phyloP scores from a whole-genome alignment of 169 alveolate genomes.

The Babesia sp. region DNA sequence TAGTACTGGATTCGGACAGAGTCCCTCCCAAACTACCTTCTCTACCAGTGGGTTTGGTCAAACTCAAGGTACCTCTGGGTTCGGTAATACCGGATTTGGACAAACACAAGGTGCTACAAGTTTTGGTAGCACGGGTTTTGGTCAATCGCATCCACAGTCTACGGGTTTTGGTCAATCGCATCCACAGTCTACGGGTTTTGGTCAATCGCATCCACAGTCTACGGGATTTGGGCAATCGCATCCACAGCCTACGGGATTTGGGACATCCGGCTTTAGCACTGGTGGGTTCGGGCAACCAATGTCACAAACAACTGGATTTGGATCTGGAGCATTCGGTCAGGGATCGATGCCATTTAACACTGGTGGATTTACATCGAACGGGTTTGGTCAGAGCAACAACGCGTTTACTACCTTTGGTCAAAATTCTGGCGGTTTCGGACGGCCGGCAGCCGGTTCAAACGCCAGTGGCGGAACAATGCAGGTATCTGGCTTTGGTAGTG shows the following conservation, averaged over 20 bases:
- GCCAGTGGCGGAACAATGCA: background rate
- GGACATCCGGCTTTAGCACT: background rate
- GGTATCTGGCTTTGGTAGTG: background rate
- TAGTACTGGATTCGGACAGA: constrained; percentile 2
- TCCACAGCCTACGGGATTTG: no score
- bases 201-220: no score
- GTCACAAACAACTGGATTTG: background rate
- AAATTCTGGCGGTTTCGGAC: background rate
- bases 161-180: no score
- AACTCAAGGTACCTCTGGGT: background rate
- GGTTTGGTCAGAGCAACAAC: background rate
- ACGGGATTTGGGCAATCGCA: no score
- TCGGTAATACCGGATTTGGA: constrained; percentile 8
- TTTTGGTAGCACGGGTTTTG: background rate
- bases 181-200: no score
- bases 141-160: no score
- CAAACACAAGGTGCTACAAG: constrained; percentile 1
- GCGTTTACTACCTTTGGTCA: background rate
- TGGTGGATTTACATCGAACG: constrained; percentile 21
- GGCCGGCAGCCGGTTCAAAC: background rate
- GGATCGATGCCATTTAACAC: background rate
- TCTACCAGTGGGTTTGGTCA: background rate
- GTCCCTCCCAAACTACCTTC: background rate
- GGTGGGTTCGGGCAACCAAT: constrained; percentile 1
- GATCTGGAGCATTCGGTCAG: background rate